Conservation (phyloP, 2,329 filamentous ascomycete species). For the Aureobasidium pullulans region DNA sequence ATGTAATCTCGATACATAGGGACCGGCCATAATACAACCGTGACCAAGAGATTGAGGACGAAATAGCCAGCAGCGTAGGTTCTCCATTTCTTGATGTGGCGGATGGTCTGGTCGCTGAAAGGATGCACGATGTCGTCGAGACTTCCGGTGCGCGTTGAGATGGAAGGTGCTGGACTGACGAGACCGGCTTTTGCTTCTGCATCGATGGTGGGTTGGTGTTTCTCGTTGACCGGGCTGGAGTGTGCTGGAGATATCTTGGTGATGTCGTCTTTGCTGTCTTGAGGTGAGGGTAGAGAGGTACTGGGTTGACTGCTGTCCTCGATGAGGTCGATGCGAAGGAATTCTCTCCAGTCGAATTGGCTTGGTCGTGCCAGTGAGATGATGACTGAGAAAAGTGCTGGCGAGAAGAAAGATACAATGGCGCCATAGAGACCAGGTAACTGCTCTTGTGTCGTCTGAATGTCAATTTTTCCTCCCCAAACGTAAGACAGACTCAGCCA, state of each 20-base stretch:
- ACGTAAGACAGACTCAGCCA: conserved; percentile 38
- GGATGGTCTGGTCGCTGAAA: conserved; percentile 28
- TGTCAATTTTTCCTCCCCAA: conserved; percentile 34
- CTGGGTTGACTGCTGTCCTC: conserved; percentile 27
- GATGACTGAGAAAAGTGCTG: conserved; percentile 39
- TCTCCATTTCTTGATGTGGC: conserved; percentile 21
- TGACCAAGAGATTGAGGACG: conserved; percentile 37
- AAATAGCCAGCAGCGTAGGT: conserved; percentile 36
- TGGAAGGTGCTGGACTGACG: not conserved
- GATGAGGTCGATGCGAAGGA: conserved; percentile 40
- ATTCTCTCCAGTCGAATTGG: conserved; percentile 39
- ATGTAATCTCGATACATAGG: conserved; percentile 45
- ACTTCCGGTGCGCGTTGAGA: conserved; percentile 13
- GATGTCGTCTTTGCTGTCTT: conserved; percentile 6
- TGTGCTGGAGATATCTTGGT: not conserved
- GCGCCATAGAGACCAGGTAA: conserved; percentile 40
- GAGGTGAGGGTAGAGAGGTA: conserved; percentile 16
- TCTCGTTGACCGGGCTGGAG: not conserved
- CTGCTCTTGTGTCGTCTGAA: conserved; percentile 34
- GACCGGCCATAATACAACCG: conserved; percentile 43
- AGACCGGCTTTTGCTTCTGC: not conserved
- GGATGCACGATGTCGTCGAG: conserved; percentile 40
- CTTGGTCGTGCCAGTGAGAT: conserved; percentile 30
- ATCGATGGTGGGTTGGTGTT: not conserved
- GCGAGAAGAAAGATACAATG: conserved; percentile 40